Evolutionary conservation across 169 alveolate species (phyloP), one percentile per base, ranked within the genome.

Genomic region (Plasmodium gaboni): DNA sequence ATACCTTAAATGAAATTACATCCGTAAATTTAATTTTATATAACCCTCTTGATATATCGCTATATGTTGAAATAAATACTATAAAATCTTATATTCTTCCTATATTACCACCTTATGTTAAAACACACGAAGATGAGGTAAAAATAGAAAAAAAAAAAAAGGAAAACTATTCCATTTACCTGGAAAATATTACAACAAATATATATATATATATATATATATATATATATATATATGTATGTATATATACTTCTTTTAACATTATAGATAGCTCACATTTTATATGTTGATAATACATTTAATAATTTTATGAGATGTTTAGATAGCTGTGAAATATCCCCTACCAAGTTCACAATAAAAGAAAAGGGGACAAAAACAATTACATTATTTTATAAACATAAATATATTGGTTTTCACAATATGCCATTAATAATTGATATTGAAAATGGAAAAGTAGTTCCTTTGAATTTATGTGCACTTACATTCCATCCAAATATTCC

Each of bases 351-450:
- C 19, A 57, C 44, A 70, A 86, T 86, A 69, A 69, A 50, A 57
- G 57, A 57, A 38, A 86, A 86, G 44, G 32, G 71, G 13, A 71
- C 87, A 57, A 59, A 70, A 71, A 86, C 74, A 7, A 22, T 86
- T 26, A 86, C 73, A 4, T n/a, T 86, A 28, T 24, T 65, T 26
- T 86, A 86, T 86, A 86, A 86, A 65, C 87, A 86, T 48, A 72
- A 69, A 59, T 86, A 86, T 53, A 42, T 86, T 59, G 92, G 92
- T 28, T 74, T 86, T 22, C 87, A 86, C 57, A 86, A 86, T 26
- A 86, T 71, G 87, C 92, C 92, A 71, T 53, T 86, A 65, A 86
- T 86, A 22, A 71, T 86, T 48, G 92, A 71, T 22, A 87, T 86
- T 13, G 87, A 86, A 86, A 69, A 86, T 71, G 92, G 92, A 60